phyloP scores from a whole-genome alignment of 2,329 filamentous ascomycete species.

The Diaporthe caulivora region DNA sequence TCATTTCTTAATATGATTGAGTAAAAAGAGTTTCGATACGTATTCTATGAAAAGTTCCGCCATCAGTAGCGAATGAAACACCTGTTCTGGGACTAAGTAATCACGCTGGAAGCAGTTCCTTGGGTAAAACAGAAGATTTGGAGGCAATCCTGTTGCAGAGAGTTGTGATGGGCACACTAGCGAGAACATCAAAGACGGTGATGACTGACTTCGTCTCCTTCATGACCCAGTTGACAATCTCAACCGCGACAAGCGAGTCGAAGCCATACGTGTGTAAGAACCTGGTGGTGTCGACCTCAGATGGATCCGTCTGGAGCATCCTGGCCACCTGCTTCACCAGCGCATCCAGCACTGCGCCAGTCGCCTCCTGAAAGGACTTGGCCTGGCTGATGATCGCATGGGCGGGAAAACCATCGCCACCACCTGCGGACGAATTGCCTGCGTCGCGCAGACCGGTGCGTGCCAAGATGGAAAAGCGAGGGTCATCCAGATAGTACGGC shows the following conservation, averaged over 20 bases:
- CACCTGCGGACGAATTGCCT: background rate
- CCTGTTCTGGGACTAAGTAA: background rate
- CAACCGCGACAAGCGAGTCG: constrained; percentile 17
- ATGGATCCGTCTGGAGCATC: constrained; percentile 30
- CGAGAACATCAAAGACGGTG: constrained; percentile 7
- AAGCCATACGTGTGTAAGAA: background rate
- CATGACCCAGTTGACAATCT: constrained; percentile 12
- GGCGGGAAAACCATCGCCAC: background rate
- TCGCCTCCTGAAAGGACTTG: background rate
- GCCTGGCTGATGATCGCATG: background rate
- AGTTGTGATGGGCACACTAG: background rate
- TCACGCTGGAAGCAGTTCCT: background rate
- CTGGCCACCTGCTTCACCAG: constrained; percentile 22
- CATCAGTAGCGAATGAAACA: background rate
- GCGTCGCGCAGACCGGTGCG: constrained; percentile 34
- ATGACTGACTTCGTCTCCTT: constrained; percentile 7
- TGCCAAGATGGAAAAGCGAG: constrained; percentile 8
- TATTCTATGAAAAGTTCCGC: too few relatives aligned
- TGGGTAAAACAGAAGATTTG: background rate
- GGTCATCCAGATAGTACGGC: constrained; percentile 9
- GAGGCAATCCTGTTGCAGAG: background rate
- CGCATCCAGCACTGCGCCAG: background rate
- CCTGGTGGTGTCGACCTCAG: constrained; percentile 1
- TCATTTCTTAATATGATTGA: too few relatives aligned
- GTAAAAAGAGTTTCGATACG: too few relatives aligned